These are phyloP conservation scores for Fomitopsis pinicola DNA, from an alignment of 1,284 basidiomycete species.

Conservation along the genomic window DNA sequence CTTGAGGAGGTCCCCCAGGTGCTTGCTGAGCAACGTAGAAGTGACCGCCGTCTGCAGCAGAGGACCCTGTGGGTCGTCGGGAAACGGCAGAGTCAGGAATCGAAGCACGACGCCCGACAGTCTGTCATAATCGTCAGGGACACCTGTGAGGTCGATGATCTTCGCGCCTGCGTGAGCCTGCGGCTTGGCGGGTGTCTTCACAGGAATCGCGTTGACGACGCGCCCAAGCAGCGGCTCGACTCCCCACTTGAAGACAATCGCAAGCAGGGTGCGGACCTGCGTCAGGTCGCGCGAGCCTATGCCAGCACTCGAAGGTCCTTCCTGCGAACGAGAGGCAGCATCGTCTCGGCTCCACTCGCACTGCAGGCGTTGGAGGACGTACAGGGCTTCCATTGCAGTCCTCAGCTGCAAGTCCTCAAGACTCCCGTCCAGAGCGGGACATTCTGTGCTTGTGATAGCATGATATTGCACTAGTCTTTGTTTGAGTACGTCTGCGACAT, in stretches of 20 bases:
- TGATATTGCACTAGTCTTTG: constrained; percentile 40
- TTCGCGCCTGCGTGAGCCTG: constrained; percentile 21
- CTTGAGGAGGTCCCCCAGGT: constrained; percentile 53
- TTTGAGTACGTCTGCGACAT: constrained; percentile 36
- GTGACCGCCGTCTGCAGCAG: constrained; percentile 57
- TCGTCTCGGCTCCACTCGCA: constrained; percentile 27
- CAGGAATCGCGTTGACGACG: constrained; percentile 41
- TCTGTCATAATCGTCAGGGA: constrained; percentile 36
- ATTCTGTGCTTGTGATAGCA: constrained; percentile 22
- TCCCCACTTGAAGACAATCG: constrained; percentile 70
- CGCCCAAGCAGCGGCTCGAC: constrained; percentile 46
- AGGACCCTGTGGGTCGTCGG: constrained; percentile 38
- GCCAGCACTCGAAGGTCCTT: constrained; percentile 13
- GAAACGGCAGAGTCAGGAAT: constrained; percentile 48
- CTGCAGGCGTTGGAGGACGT: constrained; percentile 50
- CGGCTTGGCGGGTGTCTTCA: constrained; percentile 18
- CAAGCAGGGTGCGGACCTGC: constrained; percentile 56
- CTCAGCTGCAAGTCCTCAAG: constrained; percentile 43
- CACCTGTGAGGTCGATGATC: constrained; percentile 41
- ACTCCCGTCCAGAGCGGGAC: constrained; percentile 17
- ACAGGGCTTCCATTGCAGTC: constrained; percentile 55
- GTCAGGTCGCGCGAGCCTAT: constrained; percentile 43
- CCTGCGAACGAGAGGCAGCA: constrained; percentile 1
- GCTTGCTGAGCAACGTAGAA: constrained; percentile 51
- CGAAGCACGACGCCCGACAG: constrained; percentile 40